A percentile compares a stretch with the other conserved stretches of the same genome.
These are phyloP conservation scores for Silene noctiflora DNA, from an alignment of 179 eudicot genomes.

Conservation along the genomic window DNA sequence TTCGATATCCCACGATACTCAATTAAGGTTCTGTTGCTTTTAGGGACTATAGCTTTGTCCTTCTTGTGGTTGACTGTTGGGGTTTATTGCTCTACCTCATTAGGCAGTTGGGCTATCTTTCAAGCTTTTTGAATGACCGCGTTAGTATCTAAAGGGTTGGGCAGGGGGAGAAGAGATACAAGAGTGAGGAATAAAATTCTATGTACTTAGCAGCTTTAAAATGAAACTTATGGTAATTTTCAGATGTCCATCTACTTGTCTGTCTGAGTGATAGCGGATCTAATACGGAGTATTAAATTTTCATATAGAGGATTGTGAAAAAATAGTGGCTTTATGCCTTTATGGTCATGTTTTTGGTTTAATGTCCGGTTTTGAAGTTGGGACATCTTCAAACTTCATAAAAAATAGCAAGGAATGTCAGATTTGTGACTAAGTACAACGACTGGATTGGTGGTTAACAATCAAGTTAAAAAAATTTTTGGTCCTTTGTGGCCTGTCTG, in stretches of 20 bases:
- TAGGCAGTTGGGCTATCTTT: background rate
- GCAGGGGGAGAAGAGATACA: background rate
- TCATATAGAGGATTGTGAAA: background rate
- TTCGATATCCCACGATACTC: background rate
- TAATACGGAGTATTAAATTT: background rate
- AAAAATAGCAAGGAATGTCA: background rate
- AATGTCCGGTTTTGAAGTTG: background rate
- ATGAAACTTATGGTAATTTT: background rate
- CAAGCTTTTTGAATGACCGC: background rate
- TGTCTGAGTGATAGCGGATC: background rate
- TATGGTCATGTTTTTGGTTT: background rate
- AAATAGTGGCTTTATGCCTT: background rate
- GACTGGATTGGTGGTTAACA: background rate
- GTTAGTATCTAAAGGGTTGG: background rate
- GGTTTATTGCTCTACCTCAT: slow-evolving; percentile 3
- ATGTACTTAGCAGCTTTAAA: background rate
- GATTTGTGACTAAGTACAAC: background rate
- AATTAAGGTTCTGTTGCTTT: background rate
- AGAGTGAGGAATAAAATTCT: background rate
- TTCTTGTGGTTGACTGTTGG: background rate
- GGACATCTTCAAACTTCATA: background rate
- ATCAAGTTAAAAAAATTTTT: background rate
- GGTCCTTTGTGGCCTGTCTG: background rate
- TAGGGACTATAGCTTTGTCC: background rate
- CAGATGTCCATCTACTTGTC: background rate